Conservation (phyloP, 805 yeast species). For the Candida schatavii region DNA sequence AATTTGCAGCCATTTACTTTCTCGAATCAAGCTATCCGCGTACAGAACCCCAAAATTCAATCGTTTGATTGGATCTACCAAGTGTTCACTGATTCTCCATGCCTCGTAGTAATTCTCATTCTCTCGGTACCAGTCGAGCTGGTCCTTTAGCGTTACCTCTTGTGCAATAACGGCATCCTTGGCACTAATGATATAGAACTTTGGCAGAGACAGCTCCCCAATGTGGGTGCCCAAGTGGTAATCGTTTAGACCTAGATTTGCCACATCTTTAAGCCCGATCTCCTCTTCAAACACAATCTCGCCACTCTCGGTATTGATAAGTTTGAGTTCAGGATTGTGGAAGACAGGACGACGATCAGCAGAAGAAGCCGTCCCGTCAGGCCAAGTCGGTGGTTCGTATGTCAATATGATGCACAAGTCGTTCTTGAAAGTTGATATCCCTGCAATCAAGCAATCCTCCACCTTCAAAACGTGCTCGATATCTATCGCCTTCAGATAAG, state of each 20-base stretch:
- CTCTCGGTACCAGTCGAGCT: constrained; percentile 68
- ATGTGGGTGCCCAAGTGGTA: constrained; percentile 61
- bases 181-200: constrained; percentile 73
- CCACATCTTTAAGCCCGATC: constrained; percentile 56
- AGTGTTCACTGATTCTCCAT: constrained; percentile 69
- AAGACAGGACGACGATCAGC: constrained; percentile 23
- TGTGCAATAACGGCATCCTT: constrained; percentile 77
- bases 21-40: constrained; percentile 41
- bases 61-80: constrained; percentile 50
- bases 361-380: constrained; percentile 14
- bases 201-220: constrained; percentile 31
- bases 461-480: constrained; percentile 48
- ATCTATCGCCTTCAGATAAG: constrained; percentile 35
- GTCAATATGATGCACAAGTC: constrained; percentile 64
- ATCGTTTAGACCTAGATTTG: constrained; percentile 73
- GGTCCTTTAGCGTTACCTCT: constrained; percentile 67
- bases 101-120: constrained; percentile 60
- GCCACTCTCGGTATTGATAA: constrained; percentile 63
- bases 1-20: constrained; percentile 55
- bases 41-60: constrained; percentile 59
- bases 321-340: constrained; percentile 69
- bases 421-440: constrained; percentile 72
- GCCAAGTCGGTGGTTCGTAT: constrained; percentile 39
- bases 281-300: constrained; percentile 79
- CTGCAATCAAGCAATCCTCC: constrained; percentile 63